Base-by-base conservation (phyloP, 164 flowering plant genomes). In the Berberis vulgaris region DNA sequence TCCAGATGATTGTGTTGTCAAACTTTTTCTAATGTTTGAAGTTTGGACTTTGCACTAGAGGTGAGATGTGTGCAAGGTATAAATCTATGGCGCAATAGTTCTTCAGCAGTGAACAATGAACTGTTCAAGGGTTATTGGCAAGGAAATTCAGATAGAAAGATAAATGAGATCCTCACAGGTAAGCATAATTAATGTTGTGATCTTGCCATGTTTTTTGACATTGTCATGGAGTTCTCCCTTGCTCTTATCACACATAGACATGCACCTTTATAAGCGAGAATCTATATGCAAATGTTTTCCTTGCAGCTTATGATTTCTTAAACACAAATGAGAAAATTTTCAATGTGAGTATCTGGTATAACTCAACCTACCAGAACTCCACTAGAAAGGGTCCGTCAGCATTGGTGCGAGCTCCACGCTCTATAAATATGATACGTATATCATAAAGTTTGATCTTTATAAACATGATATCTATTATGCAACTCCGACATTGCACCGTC, bases 91-190 rank as follows among this genome's bases (percentile, higher is more conserved):
- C 87, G 96, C 46, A 79, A 81, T 72, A 81, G 78, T 74, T 70
- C 93, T 58, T 78, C 84, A 41, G 79, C 73, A 70, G 69, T 91
- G 54, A 87, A 94, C 67, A 71, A 80, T 70, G 93, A 84, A 75
- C 72, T 91, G 39, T 86, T 78, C 66, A 79, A 74, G 73, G 97
- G 96, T 58, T 89, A 81, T 61, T 54, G 73, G 9, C 74, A 77
- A 60, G 97, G 96, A 62, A 94, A 94, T 67, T 6, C 79, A n/a
- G 80, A 81, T 57, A 56, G 78, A 57, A 72, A 74, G 73, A 82
- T 79, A 42, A 91, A 89, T 78, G 99, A 89, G 80, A 72, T 89
- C 43, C 59, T 82, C 60, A 83, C 90, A 84, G 99, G 99, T 95
- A 26, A 26, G 26, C 26, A 26, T 26, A 26, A 26, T 26, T 26